Conservation (phyloP, 2,329 filamentous ascomycete genomes). For the Colletotrichum higginsianum region DNA sequence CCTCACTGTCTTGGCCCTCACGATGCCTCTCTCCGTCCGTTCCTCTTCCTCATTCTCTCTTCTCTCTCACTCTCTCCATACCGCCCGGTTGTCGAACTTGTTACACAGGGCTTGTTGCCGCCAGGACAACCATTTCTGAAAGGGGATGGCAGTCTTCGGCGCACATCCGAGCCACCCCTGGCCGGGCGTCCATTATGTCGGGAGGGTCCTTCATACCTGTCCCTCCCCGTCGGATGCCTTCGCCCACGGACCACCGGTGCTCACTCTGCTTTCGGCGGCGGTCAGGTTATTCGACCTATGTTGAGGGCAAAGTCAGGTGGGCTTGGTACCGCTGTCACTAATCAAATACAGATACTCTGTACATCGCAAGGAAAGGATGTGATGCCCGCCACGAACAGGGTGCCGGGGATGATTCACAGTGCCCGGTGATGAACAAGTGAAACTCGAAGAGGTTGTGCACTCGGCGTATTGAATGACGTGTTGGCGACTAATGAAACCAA, state of each 20-base stretch:
- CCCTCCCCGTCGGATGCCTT: constrained; percentile 1
- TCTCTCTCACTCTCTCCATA: not conserved
- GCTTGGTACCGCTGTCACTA: not conserved
- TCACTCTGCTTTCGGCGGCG: not conserved
- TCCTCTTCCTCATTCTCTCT: not conserved
- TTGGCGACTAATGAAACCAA: not conserved
- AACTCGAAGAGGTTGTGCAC: constrained; percentile 16
- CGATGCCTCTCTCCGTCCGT: too few relatives aligned
- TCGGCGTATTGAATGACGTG: not conserved
- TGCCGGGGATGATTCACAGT: too few relatives aligned
- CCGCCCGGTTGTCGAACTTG: not conserved
- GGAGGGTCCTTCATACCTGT: constrained; percentile 15
- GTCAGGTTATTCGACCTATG: not conserved
- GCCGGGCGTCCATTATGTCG: constrained; percentile 6
- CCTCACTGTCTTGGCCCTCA: not conserved
- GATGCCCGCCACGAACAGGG: not conserved
- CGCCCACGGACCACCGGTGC: not conserved
- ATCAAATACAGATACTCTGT: too few relatives aligned
- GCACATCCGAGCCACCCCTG: constrained; percentile 18
- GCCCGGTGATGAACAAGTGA: not conserved
- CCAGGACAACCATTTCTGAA: not conserved
- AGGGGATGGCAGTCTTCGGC: constrained; percentile 10
- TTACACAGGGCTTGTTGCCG: not conserved
- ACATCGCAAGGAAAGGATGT: not conserved
- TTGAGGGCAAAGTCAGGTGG: not conserved